Conservation (phyloP, 495 filamentous ascomycete species). For the Penicillium nucicola region DNA sequence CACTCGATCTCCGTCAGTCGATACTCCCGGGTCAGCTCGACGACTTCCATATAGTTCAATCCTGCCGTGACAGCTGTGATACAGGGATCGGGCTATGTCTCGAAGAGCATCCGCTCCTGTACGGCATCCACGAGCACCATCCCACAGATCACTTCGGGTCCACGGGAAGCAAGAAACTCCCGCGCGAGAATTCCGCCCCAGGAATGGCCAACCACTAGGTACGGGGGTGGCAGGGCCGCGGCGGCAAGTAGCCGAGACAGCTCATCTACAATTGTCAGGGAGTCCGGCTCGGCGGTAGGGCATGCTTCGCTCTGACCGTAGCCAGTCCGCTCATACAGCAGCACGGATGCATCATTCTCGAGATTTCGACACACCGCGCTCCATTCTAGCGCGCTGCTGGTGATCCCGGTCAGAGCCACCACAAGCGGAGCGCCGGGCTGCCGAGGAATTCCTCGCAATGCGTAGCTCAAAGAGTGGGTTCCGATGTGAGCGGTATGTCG, state of each 20-base stretch:
- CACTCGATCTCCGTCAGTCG: constrained; percentile 3
- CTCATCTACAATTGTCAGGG: constrained; percentile 3
- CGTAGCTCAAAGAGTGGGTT: constrained; percentile 8
- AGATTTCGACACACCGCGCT: constrained; percentile 7
- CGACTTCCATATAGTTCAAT: constrained; percentile 3
- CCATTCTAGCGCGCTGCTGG: constrained; percentile 7
- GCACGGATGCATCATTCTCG: background rate
- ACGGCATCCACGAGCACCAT: constrained; percentile 2
- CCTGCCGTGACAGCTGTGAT: constrained; percentile 3
- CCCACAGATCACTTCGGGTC: background rate
- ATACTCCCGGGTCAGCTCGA: background rate
- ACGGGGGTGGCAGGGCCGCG: constrained; percentile 1
- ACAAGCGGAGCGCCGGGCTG: constrained; percentile 1
- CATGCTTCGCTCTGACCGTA: constrained; percentile 7
- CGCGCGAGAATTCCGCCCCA: constrained; percentile 7
- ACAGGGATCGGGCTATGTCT: constrained; percentile 5
- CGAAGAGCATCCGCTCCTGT: constrained; percentile 7
- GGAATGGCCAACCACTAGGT: constrained; percentile 6
- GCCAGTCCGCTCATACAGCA: constrained; percentile 3
- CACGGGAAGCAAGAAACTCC: constrained; percentile 1
- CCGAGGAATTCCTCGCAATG: constrained; percentile 1
- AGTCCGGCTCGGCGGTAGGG: constrained; percentile 3
- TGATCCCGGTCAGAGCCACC: constrained; percentile 3
- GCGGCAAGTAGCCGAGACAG: background rate
- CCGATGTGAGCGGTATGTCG: constrained; percentile 1